Percentiles rank a stretch among this genome's conserved stretches.
Conservation (phyloP, 2,329 filamentous ascomycete genomes). For the Colletotrichum tanaceti region DNA sequence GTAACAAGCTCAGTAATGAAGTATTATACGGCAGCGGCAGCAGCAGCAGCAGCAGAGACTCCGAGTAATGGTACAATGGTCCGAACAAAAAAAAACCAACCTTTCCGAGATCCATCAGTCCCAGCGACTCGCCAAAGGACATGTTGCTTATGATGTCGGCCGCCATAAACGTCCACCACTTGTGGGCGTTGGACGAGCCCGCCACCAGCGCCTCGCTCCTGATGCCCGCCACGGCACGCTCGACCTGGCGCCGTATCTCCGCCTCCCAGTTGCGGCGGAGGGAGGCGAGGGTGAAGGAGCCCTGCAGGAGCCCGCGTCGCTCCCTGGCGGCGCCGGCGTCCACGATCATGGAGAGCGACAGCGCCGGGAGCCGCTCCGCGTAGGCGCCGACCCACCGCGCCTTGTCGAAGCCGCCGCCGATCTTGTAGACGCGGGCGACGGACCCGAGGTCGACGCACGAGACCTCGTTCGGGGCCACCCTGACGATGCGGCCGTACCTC, state of each 20-base stretch:
- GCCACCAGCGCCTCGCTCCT: conserved; percentile 53
- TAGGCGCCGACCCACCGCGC: not conserved
- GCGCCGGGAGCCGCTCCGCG: not conserved
- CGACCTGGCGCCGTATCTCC: conserved; percentile 49
- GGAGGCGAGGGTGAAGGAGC: conserved; percentile 52
- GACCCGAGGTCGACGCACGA: no score
- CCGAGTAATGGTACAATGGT: no score
- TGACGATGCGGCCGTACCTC: no score
- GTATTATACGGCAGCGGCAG: no score
- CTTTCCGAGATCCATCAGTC: conserved; percentile 61
- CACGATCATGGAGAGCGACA: conserved; percentile 4
- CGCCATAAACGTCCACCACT: conserved; percentile 66
- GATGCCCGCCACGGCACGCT: conserved; percentile 57
- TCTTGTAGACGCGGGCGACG: no score
- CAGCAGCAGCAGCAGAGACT: no score
- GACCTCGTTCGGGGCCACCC: no score
- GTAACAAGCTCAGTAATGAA: no score
- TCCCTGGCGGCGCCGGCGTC: conserved; percentile 3
- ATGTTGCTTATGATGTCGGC: conserved; percentile 66
- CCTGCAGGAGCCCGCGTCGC: conserved; percentile 54
- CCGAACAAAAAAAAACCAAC: no score
- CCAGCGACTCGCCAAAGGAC: conserved; percentile 66
- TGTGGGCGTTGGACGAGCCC: conserved; percentile 58
- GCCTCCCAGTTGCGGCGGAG: conserved; percentile 47
- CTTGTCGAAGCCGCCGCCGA: no score